Base-by-base conservation (phyloP, 805 yeast species). In the Candida ovalis region DNA sequence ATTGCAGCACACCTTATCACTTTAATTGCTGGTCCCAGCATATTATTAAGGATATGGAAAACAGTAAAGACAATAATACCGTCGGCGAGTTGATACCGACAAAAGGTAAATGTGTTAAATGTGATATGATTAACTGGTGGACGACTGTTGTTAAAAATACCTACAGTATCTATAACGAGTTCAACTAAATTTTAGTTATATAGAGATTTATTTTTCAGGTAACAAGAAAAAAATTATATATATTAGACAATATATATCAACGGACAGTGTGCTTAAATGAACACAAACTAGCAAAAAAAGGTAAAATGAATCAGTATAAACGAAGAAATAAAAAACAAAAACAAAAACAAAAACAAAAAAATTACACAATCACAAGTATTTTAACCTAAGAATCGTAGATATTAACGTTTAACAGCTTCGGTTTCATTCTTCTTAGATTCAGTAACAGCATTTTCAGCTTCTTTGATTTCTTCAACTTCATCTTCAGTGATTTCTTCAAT, bases 1-100 rank as follows among this genome's bases (percentile, higher is more conserved):
- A 47, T 6, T 73, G 75, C 52, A 46, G 45, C 5, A 52, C 56
- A 1, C 44, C 60, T 3, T 64, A 57, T 41, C 78, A 74, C 57
- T 49, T 73, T 33, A 33, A 56, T 1, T 74, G 79, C 52, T 55
- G 69, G 55, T 64, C 68, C 4, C 47, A 53, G 8, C 25, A 38
- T 4, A 51, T 58, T 27, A 21, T 49, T 6, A 25, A 49, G 6
- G 52, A 50, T n/a, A 42, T 44, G 40, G 40, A 39, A 19, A 18
- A 8, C 9, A n/a, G 36, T n/a, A 43, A 45, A 15, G 23, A 17
- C 2, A 35, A 37, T 4, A 44, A 46, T 4, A 28, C 46, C 17
- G 47, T 52, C 0, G 22, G 45, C 8, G 61, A 61, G 1, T 4
- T 66, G 3, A 43, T 64, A 12, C 70, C 70, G 2, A 35, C 56